Evolutionary conservation across 371 early-diverging fungal genomes (phyloP).

Genomic region (Mucor velutinosus): DNA sequence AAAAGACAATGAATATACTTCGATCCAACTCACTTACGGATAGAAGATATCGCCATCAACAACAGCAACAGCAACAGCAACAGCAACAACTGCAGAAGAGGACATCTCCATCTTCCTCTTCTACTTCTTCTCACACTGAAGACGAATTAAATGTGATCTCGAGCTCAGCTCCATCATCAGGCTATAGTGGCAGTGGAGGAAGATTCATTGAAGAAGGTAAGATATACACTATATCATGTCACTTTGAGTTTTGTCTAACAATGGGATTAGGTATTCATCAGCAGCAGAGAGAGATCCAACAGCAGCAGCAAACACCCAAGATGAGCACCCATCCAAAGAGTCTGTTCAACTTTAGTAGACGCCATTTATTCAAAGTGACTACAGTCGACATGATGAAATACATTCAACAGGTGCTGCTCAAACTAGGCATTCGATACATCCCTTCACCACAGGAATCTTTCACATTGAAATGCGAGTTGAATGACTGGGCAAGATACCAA

Average conservation of each 20-base stretch:
- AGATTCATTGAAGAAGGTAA: constrained; percentile 18
- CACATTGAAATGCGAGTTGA: constrained; percentile 30
- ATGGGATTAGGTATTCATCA: background rate
- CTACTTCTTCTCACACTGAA: background rate
- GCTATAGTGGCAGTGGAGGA: background rate
- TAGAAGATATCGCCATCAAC: constrained; percentile 9
- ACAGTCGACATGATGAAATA: constrained; percentile 35
- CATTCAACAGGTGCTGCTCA: constrained; percentile 24
- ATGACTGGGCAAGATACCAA: constrained; percentile 11
- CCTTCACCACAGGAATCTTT: constrained; percentile 20
- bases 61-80: constrained; percentile 4
- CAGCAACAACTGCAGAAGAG: constrained; percentile 3
- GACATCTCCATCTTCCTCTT: background rate
- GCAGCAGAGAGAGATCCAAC: constrained; percentile 1
- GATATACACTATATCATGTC: background rate
- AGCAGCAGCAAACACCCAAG: constrained; percentile 5
- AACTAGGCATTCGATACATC: constrained; percentile 27
- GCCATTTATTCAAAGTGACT: constrained; percentile 37
- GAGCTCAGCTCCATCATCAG: background rate
- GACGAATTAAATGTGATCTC: background rate
- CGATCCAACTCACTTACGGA: constrained; percentile 20
- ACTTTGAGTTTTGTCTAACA: background rate
- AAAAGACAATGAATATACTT: constrained; percentile 24
- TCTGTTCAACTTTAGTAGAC: constrained; percentile 41
- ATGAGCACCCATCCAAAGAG: constrained; percentile 39